Evolutionary conservation across 345 rosid genomes (phyloP).

Genomic region (Angophora floribunda): DNA sequence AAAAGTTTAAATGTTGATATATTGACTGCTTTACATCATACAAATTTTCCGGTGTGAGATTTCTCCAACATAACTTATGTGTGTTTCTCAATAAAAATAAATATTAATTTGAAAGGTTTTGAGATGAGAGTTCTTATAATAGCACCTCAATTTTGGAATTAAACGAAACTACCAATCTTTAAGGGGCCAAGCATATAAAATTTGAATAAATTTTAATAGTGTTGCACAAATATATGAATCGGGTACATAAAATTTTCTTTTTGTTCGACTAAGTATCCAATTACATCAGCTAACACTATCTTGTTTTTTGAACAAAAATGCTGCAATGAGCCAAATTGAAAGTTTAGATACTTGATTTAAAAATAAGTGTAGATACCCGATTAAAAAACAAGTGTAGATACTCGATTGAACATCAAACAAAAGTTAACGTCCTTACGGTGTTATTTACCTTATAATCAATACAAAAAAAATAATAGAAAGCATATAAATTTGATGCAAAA

Average conservation of each 20-base stretch:
- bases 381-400: background rate
- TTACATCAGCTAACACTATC: background rate
- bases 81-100: background rate
- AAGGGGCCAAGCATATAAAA: background rate
- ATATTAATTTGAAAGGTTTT: background rate
- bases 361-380: background rate
- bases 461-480: background rate
- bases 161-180: background rate
- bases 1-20: too few species aligned
- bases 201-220: background rate
- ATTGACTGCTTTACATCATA: too few species aligned
- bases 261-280: background rate
- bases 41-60: too few species aligned
- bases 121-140: background rate
- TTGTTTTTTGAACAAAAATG: background rate
- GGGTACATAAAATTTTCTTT: background rate
- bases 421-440: background rate
- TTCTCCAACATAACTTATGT: background rate
- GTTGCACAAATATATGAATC: background rate
- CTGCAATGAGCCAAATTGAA: background rate
- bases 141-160: background rate
- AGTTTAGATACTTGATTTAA: background rate
- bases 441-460: background rate
- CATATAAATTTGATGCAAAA: background rate
- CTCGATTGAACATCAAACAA: background rate